Evolutionary conservation across 306 rosid species (phyloP).

Genomic region (Benincasa hispida): DNA sequence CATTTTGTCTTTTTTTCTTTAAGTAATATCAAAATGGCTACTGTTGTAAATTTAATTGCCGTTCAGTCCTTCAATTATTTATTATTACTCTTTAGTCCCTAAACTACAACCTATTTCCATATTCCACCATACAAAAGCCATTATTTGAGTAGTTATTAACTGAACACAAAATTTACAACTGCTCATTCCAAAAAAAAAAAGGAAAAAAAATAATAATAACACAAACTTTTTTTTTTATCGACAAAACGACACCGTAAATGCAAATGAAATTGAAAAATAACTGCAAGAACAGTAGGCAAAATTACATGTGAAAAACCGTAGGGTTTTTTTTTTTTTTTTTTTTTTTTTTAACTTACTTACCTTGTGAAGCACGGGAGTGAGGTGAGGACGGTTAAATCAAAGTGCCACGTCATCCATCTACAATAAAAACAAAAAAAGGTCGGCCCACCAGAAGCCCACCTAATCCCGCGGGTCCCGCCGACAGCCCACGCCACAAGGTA

Average conservation of each 20-base stretch:
- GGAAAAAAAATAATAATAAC: background rate
- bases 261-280: background rate
- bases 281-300: background rate
- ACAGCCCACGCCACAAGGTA: slow-evolving; percentile 7
- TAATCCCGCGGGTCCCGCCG: slow-evolving; percentile 18
- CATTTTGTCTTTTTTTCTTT: background rate
- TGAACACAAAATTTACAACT: slow-evolving; percentile 16
- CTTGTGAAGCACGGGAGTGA: slow-evolving; percentile 10
- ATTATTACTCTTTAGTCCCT: too few relatives aligned
- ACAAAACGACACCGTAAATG: slow-evolving; percentile 18
- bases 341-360: slow-evolving; percentile 9
- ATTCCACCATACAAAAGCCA: background rate
- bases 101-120: background rate
- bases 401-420: slow-evolving; percentile 42
- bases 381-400: slow-evolving; percentile 35
- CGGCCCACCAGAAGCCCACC: slow-evolving; percentile 5
- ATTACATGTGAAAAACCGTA: background rate
- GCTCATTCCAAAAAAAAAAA: background rate
- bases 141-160: background rate
- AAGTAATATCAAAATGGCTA: background rate
- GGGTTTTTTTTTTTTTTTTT: background rate
- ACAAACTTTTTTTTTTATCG: slow-evolving; percentile 11
- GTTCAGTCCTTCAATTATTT: background rate
- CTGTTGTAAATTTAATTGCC: background rate
- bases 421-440: slow-evolving; percentile 3